Evolutionary conservation across 192 early-diverging fungal genomes (phyloP).

Genomic region (Podila epicladia): DNA sequence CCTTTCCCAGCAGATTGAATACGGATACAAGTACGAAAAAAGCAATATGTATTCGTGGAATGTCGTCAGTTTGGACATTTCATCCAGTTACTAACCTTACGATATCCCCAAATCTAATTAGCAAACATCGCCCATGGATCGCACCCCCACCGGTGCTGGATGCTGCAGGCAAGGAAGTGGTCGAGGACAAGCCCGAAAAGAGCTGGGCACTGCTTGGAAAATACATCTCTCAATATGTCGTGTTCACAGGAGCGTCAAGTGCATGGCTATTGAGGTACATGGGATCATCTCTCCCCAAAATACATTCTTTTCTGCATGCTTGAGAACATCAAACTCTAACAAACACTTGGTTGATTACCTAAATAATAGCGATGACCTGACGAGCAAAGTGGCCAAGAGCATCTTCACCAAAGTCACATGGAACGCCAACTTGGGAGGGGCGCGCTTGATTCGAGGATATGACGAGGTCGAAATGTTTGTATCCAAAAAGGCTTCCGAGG

Average conservation of each 20-base stretch:
- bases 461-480: conserved; percentile 70
- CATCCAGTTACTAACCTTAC: neutral
- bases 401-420: conserved; percentile 71
- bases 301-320: neutral
- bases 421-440: conserved; percentile 70
- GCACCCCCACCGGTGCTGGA: conserved; percentile 24
- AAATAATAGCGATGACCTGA: conserved; percentile 62
- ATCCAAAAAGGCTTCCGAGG: conserved; percentile 50
- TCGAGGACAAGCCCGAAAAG: conserved; percentile 55
- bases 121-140: conserved; percentile 71
- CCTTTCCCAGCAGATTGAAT: conserved; percentile 80
- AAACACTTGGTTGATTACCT: too few species aligned
- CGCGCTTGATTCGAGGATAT: conserved; percentile 78
- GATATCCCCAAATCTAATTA: conserved; percentile 7
- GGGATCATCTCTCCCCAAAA: neutral
- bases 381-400: conserved; percentile 68
- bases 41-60: neutral
- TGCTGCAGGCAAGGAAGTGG: conserved; percentile 26
- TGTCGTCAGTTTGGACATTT: neutral
- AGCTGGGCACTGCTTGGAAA: conserved; percentile 83
- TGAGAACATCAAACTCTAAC: too few species aligned
- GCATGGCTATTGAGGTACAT: conserved; percentile 69
- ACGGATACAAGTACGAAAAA: conserved; percentile 69
- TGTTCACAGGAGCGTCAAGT: conserved; percentile 68
- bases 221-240: conserved; percentile 79